Conservation (phyloP, 202 grass and related monocot genomes). For the Setaria viridis region DNA sequence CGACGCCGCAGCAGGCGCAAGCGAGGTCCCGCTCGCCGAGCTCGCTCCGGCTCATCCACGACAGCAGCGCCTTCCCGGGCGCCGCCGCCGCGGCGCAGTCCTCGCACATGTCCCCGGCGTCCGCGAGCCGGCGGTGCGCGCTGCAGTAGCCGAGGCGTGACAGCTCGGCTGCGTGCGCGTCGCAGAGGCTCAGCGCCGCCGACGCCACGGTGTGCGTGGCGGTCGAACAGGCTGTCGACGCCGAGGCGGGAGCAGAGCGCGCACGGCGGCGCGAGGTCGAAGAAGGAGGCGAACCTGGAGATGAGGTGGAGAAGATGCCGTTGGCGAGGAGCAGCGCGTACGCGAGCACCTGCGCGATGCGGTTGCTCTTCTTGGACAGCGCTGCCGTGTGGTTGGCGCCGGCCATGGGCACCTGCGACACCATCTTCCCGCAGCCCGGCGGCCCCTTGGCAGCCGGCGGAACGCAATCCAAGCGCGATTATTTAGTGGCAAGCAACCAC, state of each 20-base stretch:
- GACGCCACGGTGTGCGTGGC: background rate
- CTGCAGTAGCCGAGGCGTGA: constrained; percentile 83
- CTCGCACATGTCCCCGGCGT: constrained; percentile 90
- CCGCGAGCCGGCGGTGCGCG: constrained; percentile 66
- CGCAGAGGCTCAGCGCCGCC: constrained; percentile 41
- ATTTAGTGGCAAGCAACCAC: constrained; percentile 36
- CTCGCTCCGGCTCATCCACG: constrained; percentile 93
- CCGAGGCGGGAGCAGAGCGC: constrained; percentile 83
- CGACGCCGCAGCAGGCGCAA: constrained; percentile 83
- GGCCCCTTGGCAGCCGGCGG: background rate
- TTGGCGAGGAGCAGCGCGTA: constrained; percentile 91
- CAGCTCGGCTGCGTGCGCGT: constrained; percentile 75
- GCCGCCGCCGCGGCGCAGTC: constrained; percentile 66
- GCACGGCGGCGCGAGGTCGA: constrained; percentile 79
- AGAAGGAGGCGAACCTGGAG: constrained; percentile 79
- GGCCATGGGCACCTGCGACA: constrained; percentile 51
- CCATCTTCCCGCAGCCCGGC: constrained; percentile 9
- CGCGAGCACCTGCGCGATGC: constrained; percentile 62
- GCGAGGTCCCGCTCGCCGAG: constrained; percentile 83
- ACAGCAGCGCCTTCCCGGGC: constrained; percentile 59
- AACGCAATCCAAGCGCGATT: constrained; percentile 31
- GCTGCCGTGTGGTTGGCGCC: constrained; percentile 42
- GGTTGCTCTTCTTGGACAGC: constrained; percentile 61
- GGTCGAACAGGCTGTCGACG: constrained; percentile 89
- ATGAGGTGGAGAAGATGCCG: constrained; percentile 91